A percentile compares a stretch with the other conserved stretches of the same genome.
Conservation (phyloP, 1,284 basidiomycete species). For the Tremellales sp. region DNA sequence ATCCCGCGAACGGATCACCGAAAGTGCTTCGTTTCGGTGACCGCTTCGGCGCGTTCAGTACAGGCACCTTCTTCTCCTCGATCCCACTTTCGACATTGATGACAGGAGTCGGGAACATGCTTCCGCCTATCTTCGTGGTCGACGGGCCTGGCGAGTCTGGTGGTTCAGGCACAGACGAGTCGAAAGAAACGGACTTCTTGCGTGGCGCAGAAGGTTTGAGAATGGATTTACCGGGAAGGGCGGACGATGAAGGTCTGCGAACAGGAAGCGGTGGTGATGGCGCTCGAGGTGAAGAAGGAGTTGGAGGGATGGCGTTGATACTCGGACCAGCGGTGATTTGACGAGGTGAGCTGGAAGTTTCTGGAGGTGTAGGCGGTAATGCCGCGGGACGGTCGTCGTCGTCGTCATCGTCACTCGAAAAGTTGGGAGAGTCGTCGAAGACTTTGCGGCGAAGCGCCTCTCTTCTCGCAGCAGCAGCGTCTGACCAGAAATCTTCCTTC, state of each 20-base stretch:
- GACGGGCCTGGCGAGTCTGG: slow-evolving; percentile 34
- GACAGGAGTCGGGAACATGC: not conserved
- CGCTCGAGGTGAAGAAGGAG: slow-evolving; percentile 4
- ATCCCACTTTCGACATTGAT: not conserved
- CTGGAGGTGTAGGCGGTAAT: not conserved
- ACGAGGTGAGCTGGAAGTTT: not conserved
- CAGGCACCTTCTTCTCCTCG: not conserved
- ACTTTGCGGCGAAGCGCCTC: slow-evolving; percentile 25
- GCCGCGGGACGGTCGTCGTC: slow-evolving; percentile 10
- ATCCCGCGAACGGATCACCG: slow-evolving; percentile 26
- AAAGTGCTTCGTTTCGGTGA: not conserved
- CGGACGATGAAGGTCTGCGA: not conserved
- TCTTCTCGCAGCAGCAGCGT: slow-evolving; percentile 28
- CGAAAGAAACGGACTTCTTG: slow-evolving; percentile 44
- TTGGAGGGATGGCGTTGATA: not conserved
- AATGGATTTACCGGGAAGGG: slow-evolving; percentile 27
- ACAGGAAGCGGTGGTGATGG: not conserved
- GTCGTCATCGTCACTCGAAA: slow-evolving; percentile 11
- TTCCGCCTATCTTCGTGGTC: not conserved
- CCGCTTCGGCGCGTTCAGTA: not conserved
- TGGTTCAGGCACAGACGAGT: slow-evolving; percentile 33
- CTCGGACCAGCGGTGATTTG: not conserved
- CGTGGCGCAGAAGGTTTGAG: slow-evolving; percentile 30
- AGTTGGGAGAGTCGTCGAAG: slow-evolving; percentile 19
- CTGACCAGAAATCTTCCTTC: slow-evolving; percentile 31